Evolutionary conservation across 176 grass and related monocot genomes (phyloP).

Genomic region (Zea mays): DNA sequence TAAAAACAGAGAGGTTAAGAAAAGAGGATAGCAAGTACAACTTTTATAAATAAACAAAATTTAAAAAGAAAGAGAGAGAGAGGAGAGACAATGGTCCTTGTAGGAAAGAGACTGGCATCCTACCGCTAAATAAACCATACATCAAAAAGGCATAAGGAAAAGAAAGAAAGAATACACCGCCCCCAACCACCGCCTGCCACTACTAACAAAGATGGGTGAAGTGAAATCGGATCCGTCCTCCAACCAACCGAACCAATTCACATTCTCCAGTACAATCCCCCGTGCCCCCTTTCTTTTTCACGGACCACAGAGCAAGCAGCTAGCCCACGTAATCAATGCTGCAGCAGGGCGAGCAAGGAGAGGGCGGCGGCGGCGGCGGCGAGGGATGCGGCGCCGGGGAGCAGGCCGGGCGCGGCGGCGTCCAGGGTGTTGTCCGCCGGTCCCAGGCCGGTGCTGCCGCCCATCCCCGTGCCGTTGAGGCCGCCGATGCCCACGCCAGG

Average conservation of each 20-base stretch:
- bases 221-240: background rate
- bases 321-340: background rate
- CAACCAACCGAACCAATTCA: slow-evolving; percentile 3
- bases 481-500: slow-evolving; percentile 27
- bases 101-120: slow-evolving; percentile 50
- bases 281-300: background rate
- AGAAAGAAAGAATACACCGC: background rate
- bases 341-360: slow-evolving; percentile 38
- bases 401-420: slow-evolving; percentile 39
- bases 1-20: background rate
- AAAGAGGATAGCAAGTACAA: background rate
- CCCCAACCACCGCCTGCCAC: background rate
- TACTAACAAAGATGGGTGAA: background rate
- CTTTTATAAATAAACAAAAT: background rate
- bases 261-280: background rate
- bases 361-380: slow-evolving; percentile 29
- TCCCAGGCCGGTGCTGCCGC: slow-evolving; percentile 29
- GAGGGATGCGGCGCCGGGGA: slow-evolving; percentile 22
- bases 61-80: background rate
- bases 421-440: slow-evolving; percentile 34
- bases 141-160: background rate
- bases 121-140: slow-evolving; percentile 48
- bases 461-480: slow-evolving; percentile 40
- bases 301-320: background rate
- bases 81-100: slow-evolving; percentile 3